Conservation (phyloP, 768 basidiomycete genomes). For the Strobilomyces confusus region DNA sequence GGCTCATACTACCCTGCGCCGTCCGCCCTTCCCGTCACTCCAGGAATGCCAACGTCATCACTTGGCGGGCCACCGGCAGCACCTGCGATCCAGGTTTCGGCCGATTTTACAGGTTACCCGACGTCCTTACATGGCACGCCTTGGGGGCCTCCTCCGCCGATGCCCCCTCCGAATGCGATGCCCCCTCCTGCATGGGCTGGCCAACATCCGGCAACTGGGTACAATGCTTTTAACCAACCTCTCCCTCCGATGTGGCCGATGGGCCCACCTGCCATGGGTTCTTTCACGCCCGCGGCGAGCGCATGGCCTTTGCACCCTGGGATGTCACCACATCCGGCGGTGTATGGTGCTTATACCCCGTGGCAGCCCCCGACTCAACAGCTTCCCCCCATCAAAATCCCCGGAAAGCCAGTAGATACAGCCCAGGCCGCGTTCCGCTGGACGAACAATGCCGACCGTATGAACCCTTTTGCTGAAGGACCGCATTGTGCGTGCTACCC, state of each 20-base stretch:
- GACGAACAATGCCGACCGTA: constrained; percentile 29
- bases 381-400: constrained; percentile 21
- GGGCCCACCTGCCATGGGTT: constrained; percentile 12
- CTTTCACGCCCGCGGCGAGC: constrained; percentile 23
- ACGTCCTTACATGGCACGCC: constrained; percentile 22
- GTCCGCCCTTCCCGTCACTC: constrained; percentile 24
- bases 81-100: constrained; percentile 16
- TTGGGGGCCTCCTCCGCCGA: constrained; percentile 20
- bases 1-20: constrained; percentile 32
- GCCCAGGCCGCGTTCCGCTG: constrained; percentile 28
- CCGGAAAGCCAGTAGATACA: constrained; percentile 21
- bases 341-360: constrained; percentile 21
- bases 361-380: constrained; percentile 29
- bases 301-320: constrained; percentile 26
- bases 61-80: constrained; percentile 8
- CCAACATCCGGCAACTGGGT: constrained; percentile 23
- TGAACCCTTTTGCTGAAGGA: constrained; percentile 39
- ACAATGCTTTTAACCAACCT: constrained; percentile 28
- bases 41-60: constrained; percentile 6
- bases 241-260: constrained; percentile 27
- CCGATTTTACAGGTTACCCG: constrained; percentile 34
- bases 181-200: constrained; percentile 18
- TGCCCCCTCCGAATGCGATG: constrained; percentile 23
- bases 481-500: constrained; percentile 36
- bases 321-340: constrained; percentile 20